A percentile compares a stretch with the other conserved stretches of the same genome.
Conservation (phyloP, 768 basidiomycete species). For the Terana coerulea region DNA sequence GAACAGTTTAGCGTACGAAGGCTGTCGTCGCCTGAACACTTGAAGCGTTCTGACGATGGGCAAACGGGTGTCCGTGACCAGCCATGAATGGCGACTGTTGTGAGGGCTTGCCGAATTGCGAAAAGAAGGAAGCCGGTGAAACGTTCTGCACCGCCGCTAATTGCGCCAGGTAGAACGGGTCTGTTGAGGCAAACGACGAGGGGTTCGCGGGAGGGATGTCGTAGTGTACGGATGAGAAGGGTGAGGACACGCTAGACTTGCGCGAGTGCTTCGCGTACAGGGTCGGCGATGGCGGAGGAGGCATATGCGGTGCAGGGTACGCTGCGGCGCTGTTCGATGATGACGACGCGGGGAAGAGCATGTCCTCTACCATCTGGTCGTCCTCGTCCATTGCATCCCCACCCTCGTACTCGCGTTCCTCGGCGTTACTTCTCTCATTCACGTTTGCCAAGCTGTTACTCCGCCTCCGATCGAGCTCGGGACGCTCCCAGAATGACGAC, state of each 20-base stretch:
- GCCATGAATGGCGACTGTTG: slow-evolving; percentile 37
- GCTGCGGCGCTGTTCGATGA: slow-evolving; percentile 8
- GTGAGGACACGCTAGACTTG: slow-evolving; percentile 14
- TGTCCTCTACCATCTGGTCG: slow-evolving; percentile 43
- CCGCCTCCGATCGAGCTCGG: slow-evolving; percentile 22
- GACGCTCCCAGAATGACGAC: slow-evolving; percentile 20
- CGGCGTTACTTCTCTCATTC: slow-evolving; percentile 1
- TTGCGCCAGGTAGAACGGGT: slow-evolving; percentile 47
- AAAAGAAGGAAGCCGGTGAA: slow-evolving; percentile 31
- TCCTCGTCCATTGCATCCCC: slow-evolving; percentile 42
- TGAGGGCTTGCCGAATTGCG: slow-evolving; percentile 34
- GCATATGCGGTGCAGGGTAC: slow-evolving; percentile 2
- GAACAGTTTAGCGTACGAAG: background rate
- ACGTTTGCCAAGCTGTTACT: slow-evolving; percentile 26
- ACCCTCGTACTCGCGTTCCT: slow-evolving; percentile 19
- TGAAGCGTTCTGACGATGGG: slow-evolving; percentile 2
- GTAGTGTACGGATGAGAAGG: slow-evolving; percentile 17
- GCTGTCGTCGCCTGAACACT: slow-evolving; percentile 3
- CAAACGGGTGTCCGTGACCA: slow-evolving; percentile 6
- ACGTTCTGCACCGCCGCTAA: slow-evolving; percentile 31
- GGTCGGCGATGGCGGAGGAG: slow-evolving; percentile 14
- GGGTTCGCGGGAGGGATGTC: slow-evolving; percentile 23
- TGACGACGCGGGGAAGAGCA: slow-evolving; percentile 33
- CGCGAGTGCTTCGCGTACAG: slow-evolving; percentile 22
- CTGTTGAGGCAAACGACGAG: slow-evolving; percentile 40